Evolutionary conservation across 371 early-diverging fungal species (phyloP).

Genomic region (Coemansia sp.): DNA sequence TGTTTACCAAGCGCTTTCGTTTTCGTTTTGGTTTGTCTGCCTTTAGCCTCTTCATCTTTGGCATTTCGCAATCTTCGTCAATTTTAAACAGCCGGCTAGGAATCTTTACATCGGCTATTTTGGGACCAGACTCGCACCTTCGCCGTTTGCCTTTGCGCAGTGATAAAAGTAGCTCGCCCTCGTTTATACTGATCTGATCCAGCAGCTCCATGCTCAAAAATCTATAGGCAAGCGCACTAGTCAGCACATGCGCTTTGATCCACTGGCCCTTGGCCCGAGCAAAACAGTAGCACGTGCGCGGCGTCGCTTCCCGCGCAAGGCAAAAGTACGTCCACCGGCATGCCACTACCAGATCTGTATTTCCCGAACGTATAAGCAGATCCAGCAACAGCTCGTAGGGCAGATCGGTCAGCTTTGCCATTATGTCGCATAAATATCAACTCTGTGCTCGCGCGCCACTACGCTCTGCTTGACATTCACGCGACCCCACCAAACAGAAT

Average conservation of each 20-base stretch:
- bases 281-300: conserved; percentile 13
- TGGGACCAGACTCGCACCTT: neutral
- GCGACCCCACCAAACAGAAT: neutral
- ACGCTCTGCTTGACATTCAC: neutral
- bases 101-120: conserved; percentile 19
- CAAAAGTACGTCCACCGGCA: conserved; percentile 4
- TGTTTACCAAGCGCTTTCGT: neutral
- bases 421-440: neutral
- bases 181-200: conserved; percentile 28
- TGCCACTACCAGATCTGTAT: neutral
- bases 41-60: conserved; percentile 3
- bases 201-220: conserved; percentile 31
- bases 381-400: conserved; percentile 2
- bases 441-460: neutral
- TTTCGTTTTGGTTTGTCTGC: neutral
- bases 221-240: conserved; percentile 16
- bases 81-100: conserved; percentile 24
- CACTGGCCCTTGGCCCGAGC: conserved; percentile 25
- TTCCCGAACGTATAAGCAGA: neutral
- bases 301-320: neutral
- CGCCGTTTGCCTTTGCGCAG: neutral
- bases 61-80: conserved; percentile 10
- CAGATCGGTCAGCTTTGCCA: conserved; percentile 2
- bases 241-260: conserved; percentile 16
- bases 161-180: conserved; percentile 11